These are phyloP conservation scores for Tulasnella sp. DNA, from an alignment of 768 basidiomycete genomes.

Conservation along the genomic window DNA sequence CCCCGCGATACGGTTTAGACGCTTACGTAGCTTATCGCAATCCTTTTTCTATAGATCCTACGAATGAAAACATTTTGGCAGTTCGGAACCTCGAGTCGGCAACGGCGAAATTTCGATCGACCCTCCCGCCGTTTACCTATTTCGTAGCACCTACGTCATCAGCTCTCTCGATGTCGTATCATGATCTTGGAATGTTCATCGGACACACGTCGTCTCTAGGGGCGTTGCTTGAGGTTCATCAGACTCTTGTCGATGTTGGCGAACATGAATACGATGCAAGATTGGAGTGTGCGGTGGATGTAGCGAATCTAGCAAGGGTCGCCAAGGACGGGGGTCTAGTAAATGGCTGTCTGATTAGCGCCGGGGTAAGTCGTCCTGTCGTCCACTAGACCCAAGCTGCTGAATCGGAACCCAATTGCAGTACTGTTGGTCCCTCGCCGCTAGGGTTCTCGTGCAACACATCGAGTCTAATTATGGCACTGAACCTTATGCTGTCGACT, in stretches of 20 bases:
- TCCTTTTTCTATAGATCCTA: not conserved
- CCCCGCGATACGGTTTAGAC: not conserved
- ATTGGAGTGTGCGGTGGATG: not conserved
- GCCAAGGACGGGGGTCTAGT: constrained; percentile 2
- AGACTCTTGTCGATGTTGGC: constrained; percentile 2
- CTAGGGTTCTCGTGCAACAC: constrained; percentile 15
- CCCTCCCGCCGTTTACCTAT: not conserved
- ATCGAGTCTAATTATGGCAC: not conserved
- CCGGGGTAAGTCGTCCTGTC: not conserved
- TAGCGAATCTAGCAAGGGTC: not conserved
- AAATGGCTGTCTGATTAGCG: not conserved
- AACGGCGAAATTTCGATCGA: not conserved
- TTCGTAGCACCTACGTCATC: not conserved
- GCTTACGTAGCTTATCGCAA: too few species aligned
- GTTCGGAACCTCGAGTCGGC: not conserved
- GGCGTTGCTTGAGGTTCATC: constrained; percentile 12
- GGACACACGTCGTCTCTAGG: constrained; percentile 1
- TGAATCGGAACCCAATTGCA: not conserved
- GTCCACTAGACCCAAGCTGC: not conserved
- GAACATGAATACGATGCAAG: constrained; percentile 4
- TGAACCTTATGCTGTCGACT: not conserved
- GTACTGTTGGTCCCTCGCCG: constrained; percentile 25
- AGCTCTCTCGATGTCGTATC: not conserved
- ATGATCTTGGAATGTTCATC: not conserved
- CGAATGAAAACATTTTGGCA: not conserved